phyloP scores from a whole-genome alignment of 2,329 filamentous ascomycete species.

The Cercospora brassicicola region DNA sequence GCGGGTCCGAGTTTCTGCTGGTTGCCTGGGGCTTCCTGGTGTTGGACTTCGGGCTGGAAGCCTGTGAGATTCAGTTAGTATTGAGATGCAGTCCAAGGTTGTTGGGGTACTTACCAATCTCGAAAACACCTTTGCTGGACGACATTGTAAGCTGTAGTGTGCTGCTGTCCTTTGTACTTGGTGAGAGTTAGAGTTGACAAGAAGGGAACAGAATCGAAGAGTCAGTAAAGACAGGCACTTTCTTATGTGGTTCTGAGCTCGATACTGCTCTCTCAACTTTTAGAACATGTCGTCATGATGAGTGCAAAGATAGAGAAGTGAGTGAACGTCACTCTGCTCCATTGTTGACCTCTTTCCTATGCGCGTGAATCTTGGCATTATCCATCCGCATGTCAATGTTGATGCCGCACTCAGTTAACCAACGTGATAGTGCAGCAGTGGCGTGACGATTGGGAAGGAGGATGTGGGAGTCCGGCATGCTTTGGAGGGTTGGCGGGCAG shows the following conservation, averaged over 20 bases:
- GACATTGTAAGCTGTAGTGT: constrained; percentile 25
- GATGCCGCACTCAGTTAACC: not conserved
- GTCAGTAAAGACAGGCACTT: not conserved
- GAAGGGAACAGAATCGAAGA: not conserved
- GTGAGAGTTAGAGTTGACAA: not conserved
- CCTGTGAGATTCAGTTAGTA: not conserved
- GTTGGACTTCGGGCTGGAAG: constrained; percentile 42
- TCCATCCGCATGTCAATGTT: not conserved
- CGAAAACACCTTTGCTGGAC: constrained; percentile 36
- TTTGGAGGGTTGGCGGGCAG: not conserved
- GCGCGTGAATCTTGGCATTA: not conserved
- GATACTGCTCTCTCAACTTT: not conserved
- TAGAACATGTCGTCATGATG: constrained; percentile 10
- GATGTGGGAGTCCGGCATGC: not conserved
- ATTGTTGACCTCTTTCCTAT: not conserved
- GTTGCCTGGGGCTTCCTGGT: constrained; percentile 56
- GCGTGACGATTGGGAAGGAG: not conserved
- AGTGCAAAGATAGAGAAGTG: not conserved
- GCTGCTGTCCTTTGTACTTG: not conserved
- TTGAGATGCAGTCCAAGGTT: not conserved
- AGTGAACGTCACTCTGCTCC: constrained; percentile 11
- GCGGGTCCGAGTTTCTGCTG: constrained; percentile 58
- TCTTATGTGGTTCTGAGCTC: not conserved
- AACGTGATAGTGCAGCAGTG: not conserved
- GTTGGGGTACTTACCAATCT: constrained; percentile 20